A percentile compares a stretch with the other conserved stretches of the same genome.
Conservation (phyloP, 306 rosid genomes). For the Ochetophila trinervis region DNA sequence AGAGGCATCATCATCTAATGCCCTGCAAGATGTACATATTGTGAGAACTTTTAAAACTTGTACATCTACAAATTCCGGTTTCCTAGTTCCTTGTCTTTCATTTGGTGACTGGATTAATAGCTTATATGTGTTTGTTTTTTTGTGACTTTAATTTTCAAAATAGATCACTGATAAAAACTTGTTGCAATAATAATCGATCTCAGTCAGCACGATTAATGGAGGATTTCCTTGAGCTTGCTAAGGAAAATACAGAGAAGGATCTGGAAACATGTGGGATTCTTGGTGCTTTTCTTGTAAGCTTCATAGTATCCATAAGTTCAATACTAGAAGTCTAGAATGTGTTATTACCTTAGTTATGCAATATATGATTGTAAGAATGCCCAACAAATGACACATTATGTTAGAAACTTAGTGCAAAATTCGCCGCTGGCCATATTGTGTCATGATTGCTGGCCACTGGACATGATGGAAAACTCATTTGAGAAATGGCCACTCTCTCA, state of each 20-base stretch:
- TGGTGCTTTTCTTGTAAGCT: constrained; percentile 72
- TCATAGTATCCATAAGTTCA: constrained; percentile 9
- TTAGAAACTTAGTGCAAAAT: no score
- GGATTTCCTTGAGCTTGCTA: constrained; percentile 71
- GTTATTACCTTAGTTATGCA: background rate
- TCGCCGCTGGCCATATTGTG: no score
- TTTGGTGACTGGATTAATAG: background rate
- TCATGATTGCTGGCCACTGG: no score
- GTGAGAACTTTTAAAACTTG: constrained; percentile 44
- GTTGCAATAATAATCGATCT: constrained; percentile 11
- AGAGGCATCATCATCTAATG: constrained; percentile 42
- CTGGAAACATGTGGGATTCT: constrained; percentile 86
- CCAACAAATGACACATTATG: no score
- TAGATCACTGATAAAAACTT: constrained; percentile 19
- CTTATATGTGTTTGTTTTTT: background rate
- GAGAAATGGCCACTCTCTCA: no score
- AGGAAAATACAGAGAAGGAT: constrained; percentile 65
- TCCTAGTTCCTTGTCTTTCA: background rate
- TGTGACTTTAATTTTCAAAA: background rate
- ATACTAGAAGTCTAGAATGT: background rate
- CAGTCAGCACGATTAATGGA: constrained; percentile 68
- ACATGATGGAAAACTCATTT: no score
- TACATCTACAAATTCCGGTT: background rate
- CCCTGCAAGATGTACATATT: constrained; percentile 61
- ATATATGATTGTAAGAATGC: background rate